Evolutionary conservation across 305 asterid genomes (phyloP).

Genomic region (Fraxinus albicans): DNA sequence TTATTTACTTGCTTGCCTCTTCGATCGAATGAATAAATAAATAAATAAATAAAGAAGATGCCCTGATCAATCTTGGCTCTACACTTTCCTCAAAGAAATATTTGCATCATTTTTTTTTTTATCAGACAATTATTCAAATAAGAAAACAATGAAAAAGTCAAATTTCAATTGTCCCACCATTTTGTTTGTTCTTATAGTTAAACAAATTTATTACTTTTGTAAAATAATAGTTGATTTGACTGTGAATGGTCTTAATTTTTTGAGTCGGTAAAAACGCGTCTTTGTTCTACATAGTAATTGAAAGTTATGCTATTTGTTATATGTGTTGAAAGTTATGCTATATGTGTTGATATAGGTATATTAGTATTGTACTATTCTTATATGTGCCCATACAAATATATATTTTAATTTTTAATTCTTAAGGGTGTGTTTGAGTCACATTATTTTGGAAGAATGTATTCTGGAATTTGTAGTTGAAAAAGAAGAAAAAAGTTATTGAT

Average conservation of each 20-base stretch:
- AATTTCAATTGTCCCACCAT: neutral
- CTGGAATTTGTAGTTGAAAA: too few relatives aligned
- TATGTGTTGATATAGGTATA: too few relatives aligned
- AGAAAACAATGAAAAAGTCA: neutral
- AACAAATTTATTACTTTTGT: neutral
- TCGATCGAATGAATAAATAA: neutral
- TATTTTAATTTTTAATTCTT: too few relatives aligned
- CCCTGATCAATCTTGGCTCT: neutral
- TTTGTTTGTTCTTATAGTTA: neutral
- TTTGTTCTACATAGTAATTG: neutral
- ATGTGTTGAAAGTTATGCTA: neutral
- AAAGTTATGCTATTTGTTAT: too few relatives aligned
- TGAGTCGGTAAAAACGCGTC: neutral
- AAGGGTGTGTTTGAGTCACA: too few relatives aligned
- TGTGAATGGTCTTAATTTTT: neutral
- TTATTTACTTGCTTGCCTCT: neutral
- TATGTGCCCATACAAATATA: too few relatives aligned
- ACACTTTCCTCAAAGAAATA: neutral
- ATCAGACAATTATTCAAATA: neutral
- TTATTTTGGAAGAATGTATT: too few relatives aligned
- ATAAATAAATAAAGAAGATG: neutral
- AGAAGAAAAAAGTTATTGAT: too few relatives aligned
- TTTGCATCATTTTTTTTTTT: neutral
- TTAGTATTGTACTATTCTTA: too few relatives aligned
- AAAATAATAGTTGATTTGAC: neutral